Evolutionary conservation across 1,284 basidiomycete species (phyloP), one percentile per base, ranked within the genome.

Genomic region (Tilletia indica): DNA sequence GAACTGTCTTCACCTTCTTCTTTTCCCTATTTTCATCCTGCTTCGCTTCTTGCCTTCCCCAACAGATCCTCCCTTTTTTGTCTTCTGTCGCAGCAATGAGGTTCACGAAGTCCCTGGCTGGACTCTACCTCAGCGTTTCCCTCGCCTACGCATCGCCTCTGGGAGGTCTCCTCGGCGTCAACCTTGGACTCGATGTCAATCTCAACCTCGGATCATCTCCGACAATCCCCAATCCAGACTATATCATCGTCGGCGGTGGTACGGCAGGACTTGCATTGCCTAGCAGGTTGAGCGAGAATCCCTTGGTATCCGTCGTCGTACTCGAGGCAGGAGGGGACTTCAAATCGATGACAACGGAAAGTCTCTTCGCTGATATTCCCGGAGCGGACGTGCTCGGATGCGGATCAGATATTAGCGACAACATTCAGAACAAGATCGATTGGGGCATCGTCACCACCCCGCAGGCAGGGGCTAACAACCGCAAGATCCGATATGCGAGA

Each of bases 301-400:
- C 76, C 49, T 45, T 19, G 25, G 72, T 77, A 25, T 77, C 76
- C 1, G 79, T 81, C n/a, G 72, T 72, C 38, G 79, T 81, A 3
- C 72, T 81, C 25, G 78, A 80, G 66, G 78, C 78, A 0, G 78
- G 78, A 38, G 77, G 73, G 56, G 78, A 79, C 69, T 76, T 75
- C 61, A 68, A 61, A 14, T 71, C 67, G 21, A 70, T 68, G 51
- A 63, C 73, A 1, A 49, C 74, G 66, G 76, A 76, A 54, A 70
- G 74, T 45, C 71, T 74, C 54, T 69, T 78, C n/a, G 73, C 74
- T 58, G 68, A 76, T 31, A 74, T 71, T 8, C 77, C 77, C 0
- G 77, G 77, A 3, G 73, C 69, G 25, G 77, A 80, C 45, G 70
- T 72, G 5, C 66, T 75, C 38, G 74, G 77, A 31, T 71, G 71